A percentile compares a stretch with the other conserved stretches of the same genome.
Conservation (phyloP, 1,284 basidiomycete species). For the Ganoderma resinaceum region DNA sequence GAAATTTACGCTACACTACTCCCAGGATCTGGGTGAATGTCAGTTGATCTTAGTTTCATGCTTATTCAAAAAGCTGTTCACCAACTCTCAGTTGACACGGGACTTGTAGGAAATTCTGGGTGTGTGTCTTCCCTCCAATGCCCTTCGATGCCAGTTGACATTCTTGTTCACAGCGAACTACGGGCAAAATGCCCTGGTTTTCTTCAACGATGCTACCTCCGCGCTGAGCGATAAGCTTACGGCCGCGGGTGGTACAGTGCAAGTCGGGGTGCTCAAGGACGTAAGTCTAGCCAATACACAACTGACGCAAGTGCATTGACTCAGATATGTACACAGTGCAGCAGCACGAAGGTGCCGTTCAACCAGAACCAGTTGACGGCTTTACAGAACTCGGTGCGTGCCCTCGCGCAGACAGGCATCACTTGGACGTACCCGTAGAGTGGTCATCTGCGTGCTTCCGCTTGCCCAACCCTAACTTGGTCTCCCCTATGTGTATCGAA, state of each 20-base stretch:
- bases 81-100: background rate
- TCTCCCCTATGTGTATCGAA: background rate
- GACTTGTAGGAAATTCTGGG: background rate
- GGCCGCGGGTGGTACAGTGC: background rate
- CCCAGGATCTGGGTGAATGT: background rate
- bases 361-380: background rate
- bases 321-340: background rate
- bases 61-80: no score
- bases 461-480: background rate
- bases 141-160: background rate
- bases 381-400: background rate
- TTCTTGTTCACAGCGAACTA: background rate
- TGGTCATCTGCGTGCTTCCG: background rate
- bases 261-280: constrained; percentile 1
- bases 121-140: background rate
- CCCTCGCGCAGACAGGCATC: background rate
- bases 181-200: background rate
- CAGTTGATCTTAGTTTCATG: background rate
- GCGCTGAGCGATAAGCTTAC: background rate
- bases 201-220: background rate
- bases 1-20: background rate
- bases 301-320: background rate
- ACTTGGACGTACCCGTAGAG: background rate
- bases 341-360: background rate
- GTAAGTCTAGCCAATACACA: background rate